phyloP scores from a whole-genome alignment of 1,284 basidiomycete genomes.

The Cryptococcus jaspeensis region DNA sequence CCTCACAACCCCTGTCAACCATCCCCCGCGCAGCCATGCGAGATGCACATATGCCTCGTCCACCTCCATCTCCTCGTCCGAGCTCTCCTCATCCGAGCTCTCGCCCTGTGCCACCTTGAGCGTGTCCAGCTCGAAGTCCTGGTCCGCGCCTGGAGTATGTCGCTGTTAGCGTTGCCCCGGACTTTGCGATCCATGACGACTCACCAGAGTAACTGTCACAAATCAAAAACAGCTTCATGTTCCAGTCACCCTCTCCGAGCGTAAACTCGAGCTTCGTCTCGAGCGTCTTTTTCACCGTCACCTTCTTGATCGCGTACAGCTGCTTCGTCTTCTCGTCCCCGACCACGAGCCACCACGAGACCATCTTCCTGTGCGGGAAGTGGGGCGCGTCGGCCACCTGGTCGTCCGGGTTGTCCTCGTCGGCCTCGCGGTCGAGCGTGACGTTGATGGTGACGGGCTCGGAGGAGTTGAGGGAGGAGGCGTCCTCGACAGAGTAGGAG shows the following conservation, averaged over 20 bases:
- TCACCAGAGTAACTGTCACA: slow-evolving; percentile 82
- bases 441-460: slow-evolving; percentile 80
- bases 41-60: slow-evolving; percentile 15
- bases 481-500: slow-evolving; percentile 66
- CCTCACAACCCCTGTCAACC: neutral
- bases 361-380: slow-evolving; percentile 86
- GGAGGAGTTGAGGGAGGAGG: slow-evolving; percentile 78
- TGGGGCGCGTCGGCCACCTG: slow-evolving; percentile 85
- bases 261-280: slow-evolving; percentile 85
- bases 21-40: neutral
- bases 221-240: slow-evolving; percentile 83
- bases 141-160: slow-evolving; percentile 62
- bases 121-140: slow-evolving; percentile 75
- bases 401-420: slow-evolving; percentile 67
- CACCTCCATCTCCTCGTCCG: slow-evolving; percentile 57
- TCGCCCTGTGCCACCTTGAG: slow-evolving; percentile 86
- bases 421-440: slow-evolving; percentile 74
- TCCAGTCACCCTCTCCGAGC: slow-evolving; percentile 75
- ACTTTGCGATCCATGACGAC: no score
- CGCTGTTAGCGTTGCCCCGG: neutral
- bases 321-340: slow-evolving; percentile 70
- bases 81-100: slow-evolving; percentile 65
- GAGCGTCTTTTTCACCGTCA: slow-evolving; percentile 78
- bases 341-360: slow-evolving; percentile 96
- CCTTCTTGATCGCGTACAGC: slow-evolving; percentile 90